Conservation (phyloP, 306 rosid genomes). For the Dalbergia cultrata region DNA sequence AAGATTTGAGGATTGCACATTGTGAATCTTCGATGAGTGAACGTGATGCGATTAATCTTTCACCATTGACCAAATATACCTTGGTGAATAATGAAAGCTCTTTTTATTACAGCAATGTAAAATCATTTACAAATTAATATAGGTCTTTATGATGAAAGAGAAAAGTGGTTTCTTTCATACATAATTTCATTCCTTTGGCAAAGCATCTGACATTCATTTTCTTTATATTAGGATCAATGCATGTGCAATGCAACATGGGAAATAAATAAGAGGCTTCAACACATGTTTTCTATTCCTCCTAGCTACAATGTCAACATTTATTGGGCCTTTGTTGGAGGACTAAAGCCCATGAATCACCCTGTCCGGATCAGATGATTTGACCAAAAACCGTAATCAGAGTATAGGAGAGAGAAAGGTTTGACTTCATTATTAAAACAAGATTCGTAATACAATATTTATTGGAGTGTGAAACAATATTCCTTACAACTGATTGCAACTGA, state of each 20-base stretch:
- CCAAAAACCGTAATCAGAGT: constrained; percentile 15
- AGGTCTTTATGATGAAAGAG: constrained; percentile 4
- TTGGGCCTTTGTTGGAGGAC: constrained; percentile 49
- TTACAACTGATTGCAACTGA: constrained; percentile 29
- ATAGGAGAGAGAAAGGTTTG: constrained; percentile 36
- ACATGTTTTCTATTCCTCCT: constrained; percentile 12
- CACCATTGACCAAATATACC: background rate
- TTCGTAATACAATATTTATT: constrained; percentile 33
- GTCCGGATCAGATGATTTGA: constrained; percentile 38
- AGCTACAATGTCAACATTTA: constrained; percentile 40
- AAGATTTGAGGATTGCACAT: too few relatives aligned
- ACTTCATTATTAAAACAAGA: constrained; percentile 42
- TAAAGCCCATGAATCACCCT: constrained; percentile 51
- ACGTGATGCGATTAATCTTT: too few relatives aligned
- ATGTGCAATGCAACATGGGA: constrained; percentile 72
- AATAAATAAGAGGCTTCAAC: constrained; percentile 25
- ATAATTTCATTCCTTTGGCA: constrained; percentile 43
- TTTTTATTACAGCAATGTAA: background rate
- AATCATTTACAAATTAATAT: background rate
- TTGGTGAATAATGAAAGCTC: background rate
- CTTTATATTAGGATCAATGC: constrained; percentile 53
- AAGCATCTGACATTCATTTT: constrained; percentile 49
- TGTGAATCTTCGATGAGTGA: too few relatives aligned
- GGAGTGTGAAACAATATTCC: constrained; percentile 46
- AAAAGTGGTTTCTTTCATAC: background rate